Evolutionary conservation across 805 yeast species (phyloP).

Genomic region (Candida incommunis): DNA sequence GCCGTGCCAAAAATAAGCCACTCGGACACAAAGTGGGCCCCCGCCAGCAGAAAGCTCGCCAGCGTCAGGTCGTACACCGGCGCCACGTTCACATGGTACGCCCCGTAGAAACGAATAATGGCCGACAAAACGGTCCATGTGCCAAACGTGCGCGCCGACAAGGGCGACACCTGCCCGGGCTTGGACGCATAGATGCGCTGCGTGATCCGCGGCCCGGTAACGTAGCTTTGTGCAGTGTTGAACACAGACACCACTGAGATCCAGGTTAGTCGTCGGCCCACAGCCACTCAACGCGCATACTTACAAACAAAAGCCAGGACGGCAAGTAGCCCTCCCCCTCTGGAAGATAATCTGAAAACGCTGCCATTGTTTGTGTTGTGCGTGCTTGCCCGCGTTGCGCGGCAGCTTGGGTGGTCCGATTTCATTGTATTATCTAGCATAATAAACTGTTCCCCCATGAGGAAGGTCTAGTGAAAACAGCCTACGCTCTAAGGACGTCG

Average conservation of each 20-base stretch:
- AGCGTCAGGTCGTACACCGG: constrained; percentile 67
- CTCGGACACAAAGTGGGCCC: constrained; percentile 69
- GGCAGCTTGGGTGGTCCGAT: too few relatives aligned
- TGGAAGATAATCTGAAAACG: not conserved
- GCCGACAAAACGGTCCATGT: constrained; percentile 92
- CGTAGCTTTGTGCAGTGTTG: constrained; percentile 78
- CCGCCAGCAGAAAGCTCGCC: constrained; percentile 71
- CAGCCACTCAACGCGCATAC: not conserved
- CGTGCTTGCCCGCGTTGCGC: too few relatives aligned
- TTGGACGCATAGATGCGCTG: constrained; percentile 60
- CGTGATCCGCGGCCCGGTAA: constrained; percentile 59
- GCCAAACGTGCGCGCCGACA: constrained; percentile 95
- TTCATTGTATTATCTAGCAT: too few relatives aligned
- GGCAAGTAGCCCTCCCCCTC: not conserved
- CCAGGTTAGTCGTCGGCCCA: not conserved
- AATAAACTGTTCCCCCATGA: too few relatives aligned
- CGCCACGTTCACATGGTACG: constrained; percentile 54
- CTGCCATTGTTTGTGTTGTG: not conserved
- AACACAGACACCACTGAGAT: constrained; percentile 79
- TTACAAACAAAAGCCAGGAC: not conserved
- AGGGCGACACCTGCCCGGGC: constrained; percentile 40
- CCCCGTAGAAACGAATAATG: constrained; percentile 74
- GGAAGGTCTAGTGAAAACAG: too few relatives aligned
- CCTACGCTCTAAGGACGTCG: not conserved
- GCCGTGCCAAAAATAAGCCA: constrained; percentile 72